These are phyloP conservation scores for Geotrichum carabidarum DNA, from an alignment of 1,139 yeast species.

Conservation along the genomic window DNA sequence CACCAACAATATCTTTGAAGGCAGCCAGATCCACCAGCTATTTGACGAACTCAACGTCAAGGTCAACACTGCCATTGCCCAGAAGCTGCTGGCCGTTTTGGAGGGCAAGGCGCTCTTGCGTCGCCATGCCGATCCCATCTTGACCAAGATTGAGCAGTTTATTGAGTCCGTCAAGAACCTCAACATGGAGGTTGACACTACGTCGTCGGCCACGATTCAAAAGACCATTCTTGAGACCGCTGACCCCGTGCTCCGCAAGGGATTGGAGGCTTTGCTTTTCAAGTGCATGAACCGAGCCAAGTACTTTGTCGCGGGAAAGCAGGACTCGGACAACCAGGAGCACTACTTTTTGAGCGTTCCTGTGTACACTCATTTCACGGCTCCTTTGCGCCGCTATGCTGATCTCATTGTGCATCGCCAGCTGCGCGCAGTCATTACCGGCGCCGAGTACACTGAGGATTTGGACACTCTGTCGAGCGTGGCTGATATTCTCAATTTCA, in stretches of 20 bases:
- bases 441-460: slow-evolving; percentile 48
- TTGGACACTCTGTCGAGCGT: slow-evolving; percentile 69
- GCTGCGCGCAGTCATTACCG: slow-evolving; percentile 58
- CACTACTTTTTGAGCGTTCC: slow-evolving; percentile 83
- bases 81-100: slow-evolving; percentile 64
- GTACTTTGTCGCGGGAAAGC: slow-evolving; percentile 83
- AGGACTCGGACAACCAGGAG: slow-evolving; percentile 65
- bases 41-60: slow-evolving; percentile 73
- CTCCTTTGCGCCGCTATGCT: slow-evolving; percentile 88
- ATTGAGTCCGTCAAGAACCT: slow-evolving; percentile 62
- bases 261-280: slow-evolving; percentile 72
- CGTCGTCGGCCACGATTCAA: slow-evolving; percentile 68
- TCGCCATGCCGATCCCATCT: slow-evolving; percentile 80
- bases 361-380: slow-evolving; percentile 85
- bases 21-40: slow-evolving; percentile 53
- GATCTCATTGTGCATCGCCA: slow-evolving; percentile 92
- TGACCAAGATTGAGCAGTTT: slow-evolving; percentile 76
- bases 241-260: slow-evolving; percentile 61
- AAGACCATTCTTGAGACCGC: slow-evolving; percentile 62
- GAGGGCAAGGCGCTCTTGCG: slow-evolving; percentile 82
- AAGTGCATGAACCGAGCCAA: slow-evolving; percentile 83
- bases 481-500: slow-evolving; percentile 90
- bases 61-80: slow-evolving; percentile 83
- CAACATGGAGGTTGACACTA: slow-evolving; percentile 60
- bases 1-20: slow-evolving; percentile 63